Evolutionary conservation across 345 rosid species (phyloP).

Genomic region (Carallia pectinifolia): DNA sequence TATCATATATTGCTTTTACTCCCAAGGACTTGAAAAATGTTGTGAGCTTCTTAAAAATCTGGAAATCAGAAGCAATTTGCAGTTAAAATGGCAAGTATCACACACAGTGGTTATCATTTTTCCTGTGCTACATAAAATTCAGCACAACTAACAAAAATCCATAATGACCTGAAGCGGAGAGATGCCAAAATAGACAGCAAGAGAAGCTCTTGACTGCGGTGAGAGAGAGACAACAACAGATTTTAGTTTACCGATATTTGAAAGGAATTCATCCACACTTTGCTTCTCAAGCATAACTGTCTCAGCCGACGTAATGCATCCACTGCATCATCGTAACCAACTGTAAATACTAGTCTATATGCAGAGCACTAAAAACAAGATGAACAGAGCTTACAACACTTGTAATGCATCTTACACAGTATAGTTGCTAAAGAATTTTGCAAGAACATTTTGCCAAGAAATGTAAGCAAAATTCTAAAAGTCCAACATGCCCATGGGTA

Average conservation of each 20-base stretch:
- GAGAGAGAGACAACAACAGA: constrained; percentile 69
- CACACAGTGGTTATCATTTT: not conserved
- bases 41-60: constrained; percentile 78
- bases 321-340: constrained; percentile 43
- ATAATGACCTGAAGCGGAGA: constrained; percentile 59
- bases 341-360: too few species aligned
- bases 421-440: too few species aligned
- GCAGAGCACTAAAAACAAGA: too few species aligned
- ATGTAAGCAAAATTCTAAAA: too few species aligned
- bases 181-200: constrained; percentile 68
- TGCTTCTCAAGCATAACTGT: constrained; percentile 98
- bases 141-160: not conserved
- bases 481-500: too few species aligned
- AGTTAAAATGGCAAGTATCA: not conserved
- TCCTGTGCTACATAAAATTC: not conserved
- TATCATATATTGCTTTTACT: constrained; percentile 83
- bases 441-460: too few species aligned
- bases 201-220: constrained; percentile 86
- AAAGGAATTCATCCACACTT: constrained; percentile 81
- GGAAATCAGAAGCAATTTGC: constrained; percentile 16
- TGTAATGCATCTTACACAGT: too few species aligned
- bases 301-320: constrained; percentile 94
- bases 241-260: constrained; percentile 57
- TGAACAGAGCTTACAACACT: too few species aligned
- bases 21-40: constrained; percentile 81